Conservation (phyloP, 768 basidiomycete genomes). For the Lentinula edodes region DNA sequence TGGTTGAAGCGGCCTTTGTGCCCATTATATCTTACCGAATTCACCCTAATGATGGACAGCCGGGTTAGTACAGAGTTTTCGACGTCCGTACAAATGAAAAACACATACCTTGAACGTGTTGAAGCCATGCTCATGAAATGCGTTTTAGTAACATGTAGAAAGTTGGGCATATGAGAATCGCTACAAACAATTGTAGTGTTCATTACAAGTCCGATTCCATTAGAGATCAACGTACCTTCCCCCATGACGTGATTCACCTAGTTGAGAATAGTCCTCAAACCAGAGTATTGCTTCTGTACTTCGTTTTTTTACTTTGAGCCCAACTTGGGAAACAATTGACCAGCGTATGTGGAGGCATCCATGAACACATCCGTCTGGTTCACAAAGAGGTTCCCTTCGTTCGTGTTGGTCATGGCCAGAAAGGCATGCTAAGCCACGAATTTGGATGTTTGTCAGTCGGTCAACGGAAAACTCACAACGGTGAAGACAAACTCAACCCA, state of each 20-base stretch:
- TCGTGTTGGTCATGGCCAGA: too few species aligned
- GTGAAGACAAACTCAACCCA: too few species aligned
- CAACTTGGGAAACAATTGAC: constrained; percentile 33
- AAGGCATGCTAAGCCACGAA: too few species aligned
- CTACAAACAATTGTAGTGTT: too few species aligned
- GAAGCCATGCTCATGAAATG: constrained; percentile 16
- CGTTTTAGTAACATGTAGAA: constrained; percentile 31
- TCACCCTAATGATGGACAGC: constrained; percentile 26
- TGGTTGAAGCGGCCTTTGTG: background rate
- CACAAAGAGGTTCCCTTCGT: too few species aligned
- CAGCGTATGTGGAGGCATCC: constrained; percentile 24
- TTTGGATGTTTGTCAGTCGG: too few species aligned
- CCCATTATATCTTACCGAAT: constrained; percentile 21
- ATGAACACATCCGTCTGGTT: too few species aligned
- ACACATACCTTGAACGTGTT: constrained; percentile 25
- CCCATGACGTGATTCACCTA: constrained; percentile 31
- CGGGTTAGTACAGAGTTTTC: background rate
- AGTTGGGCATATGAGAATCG: constrained; percentile 41
- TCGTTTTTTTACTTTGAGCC: constrained; percentile 17
- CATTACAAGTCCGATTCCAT: background rate
- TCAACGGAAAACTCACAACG: too few species aligned
- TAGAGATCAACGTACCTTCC: constrained; percentile 24
- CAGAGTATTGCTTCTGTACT: constrained; percentile 22
- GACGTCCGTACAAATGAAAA: background rate
- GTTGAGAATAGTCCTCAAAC: constrained; percentile 25